Conservation (phyloP, 2,329 filamentous ascomycete genomes). For the Cladosporium sp. region DNA sequence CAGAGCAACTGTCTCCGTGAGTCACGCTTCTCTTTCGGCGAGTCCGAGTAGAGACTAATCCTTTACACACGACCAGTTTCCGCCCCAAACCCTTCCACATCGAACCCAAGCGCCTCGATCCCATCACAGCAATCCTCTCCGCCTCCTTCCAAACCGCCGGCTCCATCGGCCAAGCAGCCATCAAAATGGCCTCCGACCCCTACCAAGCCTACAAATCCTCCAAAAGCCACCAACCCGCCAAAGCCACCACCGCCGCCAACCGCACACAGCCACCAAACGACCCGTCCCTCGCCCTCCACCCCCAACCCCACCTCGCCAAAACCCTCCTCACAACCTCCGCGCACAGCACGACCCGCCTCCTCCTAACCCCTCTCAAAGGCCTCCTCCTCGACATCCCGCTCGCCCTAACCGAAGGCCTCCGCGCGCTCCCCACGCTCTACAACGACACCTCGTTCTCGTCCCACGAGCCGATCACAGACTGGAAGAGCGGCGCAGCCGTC, state of each 20-base stretch:
- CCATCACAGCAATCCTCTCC: conserved; percentile 24
- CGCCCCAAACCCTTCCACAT: conserved; percentile 26
- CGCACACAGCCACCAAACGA: neutral
- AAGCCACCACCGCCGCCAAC: conserved; percentile 12
- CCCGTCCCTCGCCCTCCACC: no score
- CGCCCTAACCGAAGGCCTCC: conserved; percentile 75
- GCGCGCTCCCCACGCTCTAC: conserved; percentile 80
- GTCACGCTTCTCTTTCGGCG: conserved; percentile 56
- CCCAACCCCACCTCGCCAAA: no score
- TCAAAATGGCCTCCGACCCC: conserved; percentile 63
- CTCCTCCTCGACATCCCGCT: conserved; percentile 65
- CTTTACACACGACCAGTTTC: neutral
- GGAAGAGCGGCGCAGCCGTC: conserved; percentile 55
- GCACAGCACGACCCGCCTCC: conserved; percentile 69
- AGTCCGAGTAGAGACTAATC: conserved; percentile 58
- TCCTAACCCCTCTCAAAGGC: conserved; percentile 51
- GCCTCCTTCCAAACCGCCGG: conserved; percentile 12
- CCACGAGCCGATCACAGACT: conserved; percentile 67
- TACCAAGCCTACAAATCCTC: conserved; percentile 24
- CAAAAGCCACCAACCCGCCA: neutral
- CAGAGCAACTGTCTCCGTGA: conserved; percentile 56
- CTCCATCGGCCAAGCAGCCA: conserved; percentile 10
- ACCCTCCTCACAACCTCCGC: neutral
- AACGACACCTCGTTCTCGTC: conserved; percentile 75
- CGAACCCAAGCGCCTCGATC: conserved; percentile 32